A percentile compares a stretch with the other conserved stretches of the same genome.
Conservation (phyloP, 2,329 filamentous ascomycete genomes). For the Talaromyces sp. region DNA sequence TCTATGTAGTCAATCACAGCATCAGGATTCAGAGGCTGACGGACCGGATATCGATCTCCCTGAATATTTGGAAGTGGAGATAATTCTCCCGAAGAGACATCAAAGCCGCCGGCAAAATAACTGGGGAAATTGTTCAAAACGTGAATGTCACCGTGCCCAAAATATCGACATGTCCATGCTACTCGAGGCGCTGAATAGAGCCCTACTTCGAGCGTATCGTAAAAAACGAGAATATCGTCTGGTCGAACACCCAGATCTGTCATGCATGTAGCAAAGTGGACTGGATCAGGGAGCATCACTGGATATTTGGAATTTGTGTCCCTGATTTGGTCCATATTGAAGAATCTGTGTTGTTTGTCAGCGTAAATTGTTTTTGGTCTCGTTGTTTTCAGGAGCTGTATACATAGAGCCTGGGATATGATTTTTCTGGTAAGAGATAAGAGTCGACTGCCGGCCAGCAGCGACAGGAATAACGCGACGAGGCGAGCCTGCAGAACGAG, state of each 20-base stretch:
- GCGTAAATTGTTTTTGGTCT: not conserved
- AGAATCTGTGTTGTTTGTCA: conserved; percentile 18
- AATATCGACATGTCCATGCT: conserved; percentile 23
- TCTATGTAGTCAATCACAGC: not conserved
- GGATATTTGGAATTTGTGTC: conserved; percentile 21
- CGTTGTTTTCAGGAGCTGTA: not conserved
- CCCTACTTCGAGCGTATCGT: conserved; percentile 23
- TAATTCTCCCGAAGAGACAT: conserved; percentile 13
- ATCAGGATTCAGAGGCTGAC: not conserved
- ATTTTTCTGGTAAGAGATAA: conserved; percentile 12
- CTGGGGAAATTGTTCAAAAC: conserved; percentile 26
- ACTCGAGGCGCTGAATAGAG: conserved; percentile 25
- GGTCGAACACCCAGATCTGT: conserved; percentile 16
- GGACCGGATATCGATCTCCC: not conserved
- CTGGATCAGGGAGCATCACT: conserved; percentile 22
- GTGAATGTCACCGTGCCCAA: conserved; percentile 22
- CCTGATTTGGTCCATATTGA: conserved; percentile 23
- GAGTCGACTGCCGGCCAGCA: conserved; percentile 15
- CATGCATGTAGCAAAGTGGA: conserved; percentile 19
- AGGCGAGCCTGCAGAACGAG: not conserved
- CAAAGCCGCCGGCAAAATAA: conserved; percentile 18
- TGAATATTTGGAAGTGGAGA: not conserved
- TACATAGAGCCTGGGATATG: conserved; percentile 23
- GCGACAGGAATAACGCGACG: conserved; percentile 21
- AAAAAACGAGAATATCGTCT: conserved; percentile 23